Evolutionary conservation across 352 stramenopile genomes (phyloP).

Genomic region (Aphanomyces stellatus): DNA sequence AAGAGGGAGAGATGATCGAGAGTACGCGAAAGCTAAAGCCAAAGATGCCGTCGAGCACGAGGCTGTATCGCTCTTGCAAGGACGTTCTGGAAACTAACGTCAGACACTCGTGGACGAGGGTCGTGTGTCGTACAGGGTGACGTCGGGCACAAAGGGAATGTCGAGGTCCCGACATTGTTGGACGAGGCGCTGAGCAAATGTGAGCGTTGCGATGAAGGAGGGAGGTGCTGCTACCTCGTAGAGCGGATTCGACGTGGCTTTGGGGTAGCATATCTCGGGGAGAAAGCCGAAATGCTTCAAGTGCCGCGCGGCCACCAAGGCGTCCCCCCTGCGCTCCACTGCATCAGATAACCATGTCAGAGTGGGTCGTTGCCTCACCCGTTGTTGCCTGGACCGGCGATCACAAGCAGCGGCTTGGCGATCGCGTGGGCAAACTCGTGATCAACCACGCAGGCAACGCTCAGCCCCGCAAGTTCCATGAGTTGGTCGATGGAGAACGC

Average conservation of each 20-base stretch:
- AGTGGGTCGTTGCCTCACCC: conserved; percentile 42
- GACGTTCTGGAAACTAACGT: conserved; percentile 30
- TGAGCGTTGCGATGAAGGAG: not conserved
- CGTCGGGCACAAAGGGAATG: conserved; percentile 63
- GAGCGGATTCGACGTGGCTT: conserved; percentile 65
- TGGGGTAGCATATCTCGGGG: conserved; percentile 94
- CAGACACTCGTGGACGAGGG: too few relatives aligned
- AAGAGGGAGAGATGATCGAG: not conserved
- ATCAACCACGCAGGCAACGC: conserved; percentile 86
- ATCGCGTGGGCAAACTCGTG: conserved; percentile 42
- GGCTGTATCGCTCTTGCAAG: conserved; percentile 59
- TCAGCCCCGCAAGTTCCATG: conserved; percentile 98
- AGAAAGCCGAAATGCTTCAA: conserved; percentile 96
- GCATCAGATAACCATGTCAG: not conserved
- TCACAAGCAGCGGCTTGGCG: conserved; percentile 63
- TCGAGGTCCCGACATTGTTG: conserved; percentile 66
- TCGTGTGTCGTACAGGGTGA: conserved; percentile 23
- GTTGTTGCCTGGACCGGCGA: conserved; percentile 98
- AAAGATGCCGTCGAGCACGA: conserved; percentile 99
- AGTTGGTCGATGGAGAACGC: conserved; percentile 96
- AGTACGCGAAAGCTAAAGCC: conserved; percentile 91
- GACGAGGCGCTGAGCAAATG: conserved; percentile 40
- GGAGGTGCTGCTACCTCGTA: conserved; percentile 41
- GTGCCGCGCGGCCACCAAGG: conserved; percentile 96
- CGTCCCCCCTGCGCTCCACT: conserved; percentile 80